A percentile compares a stretch with the other conserved stretches of the same genome.
These are phyloP conservation scores for Golubevia sp. DNA, from an alignment of 1,284 basidiomycete species.

Conservation along the genomic window DNA sequence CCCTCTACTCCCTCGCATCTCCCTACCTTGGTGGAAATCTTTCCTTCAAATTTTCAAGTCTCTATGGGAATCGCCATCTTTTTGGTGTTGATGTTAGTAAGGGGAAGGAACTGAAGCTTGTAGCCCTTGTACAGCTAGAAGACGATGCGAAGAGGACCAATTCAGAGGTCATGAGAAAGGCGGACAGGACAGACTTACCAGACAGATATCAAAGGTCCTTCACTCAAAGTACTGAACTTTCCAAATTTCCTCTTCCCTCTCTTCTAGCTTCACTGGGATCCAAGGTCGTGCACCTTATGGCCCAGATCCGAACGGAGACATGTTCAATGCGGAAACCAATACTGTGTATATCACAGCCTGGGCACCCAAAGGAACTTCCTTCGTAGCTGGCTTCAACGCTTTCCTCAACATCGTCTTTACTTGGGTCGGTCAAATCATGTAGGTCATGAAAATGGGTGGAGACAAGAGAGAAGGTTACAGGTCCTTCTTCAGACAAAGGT, in stretches of 20 bases:
- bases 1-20: background rate
- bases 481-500: slow-evolving; percentile 64
- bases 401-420: slow-evolving; percentile 67
- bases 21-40: background rate
- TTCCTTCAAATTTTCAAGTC: slow-evolving; percentile 2
- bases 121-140: no score
- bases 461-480: slow-evolving; percentile 22
- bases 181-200: no score
- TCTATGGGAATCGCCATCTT: slow-evolving; percentile 50
- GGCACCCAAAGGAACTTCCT: slow-evolving; percentile 65
- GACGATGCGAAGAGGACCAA: no score
- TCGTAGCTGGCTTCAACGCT: slow-evolving; percentile 66
- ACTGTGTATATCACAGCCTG: slow-evolving; percentile 39
- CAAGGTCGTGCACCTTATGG: slow-evolving; percentile 23
- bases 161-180: no score
- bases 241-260: background rate
- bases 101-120: background rate
- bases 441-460: no score
- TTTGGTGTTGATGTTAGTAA: slow-evolving; percentile 22
- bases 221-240: background rate
- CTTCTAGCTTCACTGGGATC: slow-evolving; percentile 23
- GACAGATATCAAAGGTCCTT: no score
- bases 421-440: slow-evolving; percentile 69
- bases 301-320: background rate
- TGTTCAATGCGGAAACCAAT: slow-evolving; percentile 4